phyloP scores from a whole-genome alignment of 495 filamentous ascomycete species.

The Penicillium pancosmium region DNA sequence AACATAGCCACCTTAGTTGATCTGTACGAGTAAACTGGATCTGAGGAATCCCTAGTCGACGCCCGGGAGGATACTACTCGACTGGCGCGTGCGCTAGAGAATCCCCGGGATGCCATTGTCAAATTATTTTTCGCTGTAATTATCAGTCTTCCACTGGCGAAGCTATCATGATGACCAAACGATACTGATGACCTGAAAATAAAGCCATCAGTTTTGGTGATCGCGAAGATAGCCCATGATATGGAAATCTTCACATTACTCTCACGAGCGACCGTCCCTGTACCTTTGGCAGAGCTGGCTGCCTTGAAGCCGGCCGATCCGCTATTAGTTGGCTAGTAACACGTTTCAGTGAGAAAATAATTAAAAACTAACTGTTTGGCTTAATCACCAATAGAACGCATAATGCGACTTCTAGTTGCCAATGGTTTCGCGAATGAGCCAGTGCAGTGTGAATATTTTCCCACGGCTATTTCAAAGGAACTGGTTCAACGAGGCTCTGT shows the following conservation, averaged over 20 bases:
- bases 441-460: neutral
- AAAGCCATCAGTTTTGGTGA: conserved; percentile 1
- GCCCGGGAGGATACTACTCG: neutral
- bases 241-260: conserved; percentile 9
- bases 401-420: conserved; percentile 6
- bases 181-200: neutral
- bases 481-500: neutral
- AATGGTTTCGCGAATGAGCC: conserved; percentile 4
- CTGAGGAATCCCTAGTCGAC: neutral
- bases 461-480: neutral
- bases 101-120: neutral
- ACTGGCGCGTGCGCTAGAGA: neutral
- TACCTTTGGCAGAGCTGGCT: conserved; percentile 6
- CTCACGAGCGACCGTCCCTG: neutral
- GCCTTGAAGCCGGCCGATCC: neutral
- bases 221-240: conserved; percentile 7
- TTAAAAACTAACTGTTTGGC: neutral
- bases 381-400: conserved; percentile 2
- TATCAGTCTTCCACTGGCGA: neutral
- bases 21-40: neutral
- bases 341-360: neutral
- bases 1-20: neutral
- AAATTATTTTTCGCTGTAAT: neutral
- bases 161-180: neutral
- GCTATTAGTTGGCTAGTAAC: conserved; percentile 1